Percentiles rank a stretch among this genome's conserved stretches.
Conservation (phyloP, 148 eudicot genomes). For the Agrostemma githago region DNA sequence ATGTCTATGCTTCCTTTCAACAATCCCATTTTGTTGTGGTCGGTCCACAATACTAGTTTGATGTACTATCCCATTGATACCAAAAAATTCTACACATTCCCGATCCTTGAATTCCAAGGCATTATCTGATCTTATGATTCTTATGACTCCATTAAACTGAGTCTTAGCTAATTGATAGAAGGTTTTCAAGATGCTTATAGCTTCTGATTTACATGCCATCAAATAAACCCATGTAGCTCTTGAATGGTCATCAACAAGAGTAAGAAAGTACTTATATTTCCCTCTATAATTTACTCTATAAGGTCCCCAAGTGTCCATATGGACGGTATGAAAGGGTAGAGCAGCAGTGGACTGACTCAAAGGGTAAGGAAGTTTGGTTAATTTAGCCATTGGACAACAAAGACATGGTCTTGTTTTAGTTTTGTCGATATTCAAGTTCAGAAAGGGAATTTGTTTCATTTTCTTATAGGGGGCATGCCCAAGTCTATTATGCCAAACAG, state of each 20-base stretch:
- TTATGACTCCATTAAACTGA: background rate
- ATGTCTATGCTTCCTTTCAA: too few species aligned
- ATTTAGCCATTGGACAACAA: background rate
- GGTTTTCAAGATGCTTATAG: rapidly evolving
- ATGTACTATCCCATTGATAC: background rate
- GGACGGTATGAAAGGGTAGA: background rate
- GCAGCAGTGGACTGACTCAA: background rate
- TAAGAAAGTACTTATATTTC: background rate
- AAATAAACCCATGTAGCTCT: conserved; percentile 1
- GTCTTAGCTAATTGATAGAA: background rate
- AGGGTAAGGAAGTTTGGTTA: background rate
- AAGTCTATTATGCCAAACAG: background rate
- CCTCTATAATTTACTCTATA: background rate
- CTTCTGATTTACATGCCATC: background rate
- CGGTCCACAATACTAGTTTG: background rate
- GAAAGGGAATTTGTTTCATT: background rate
- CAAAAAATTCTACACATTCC: background rate
- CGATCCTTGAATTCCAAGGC: background rate
- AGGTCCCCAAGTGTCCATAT: background rate
- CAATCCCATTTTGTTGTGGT: background rate
- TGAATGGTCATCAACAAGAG: background rate
- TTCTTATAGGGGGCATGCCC: background rate
- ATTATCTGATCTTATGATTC: background rate
- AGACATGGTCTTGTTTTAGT: background rate
- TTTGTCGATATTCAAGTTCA: too few species aligned